Evolutionary conservation across 2,329 filamentous ascomycete genomes (phyloP).

Genomic region (Aspergillus jensenii): DNA sequence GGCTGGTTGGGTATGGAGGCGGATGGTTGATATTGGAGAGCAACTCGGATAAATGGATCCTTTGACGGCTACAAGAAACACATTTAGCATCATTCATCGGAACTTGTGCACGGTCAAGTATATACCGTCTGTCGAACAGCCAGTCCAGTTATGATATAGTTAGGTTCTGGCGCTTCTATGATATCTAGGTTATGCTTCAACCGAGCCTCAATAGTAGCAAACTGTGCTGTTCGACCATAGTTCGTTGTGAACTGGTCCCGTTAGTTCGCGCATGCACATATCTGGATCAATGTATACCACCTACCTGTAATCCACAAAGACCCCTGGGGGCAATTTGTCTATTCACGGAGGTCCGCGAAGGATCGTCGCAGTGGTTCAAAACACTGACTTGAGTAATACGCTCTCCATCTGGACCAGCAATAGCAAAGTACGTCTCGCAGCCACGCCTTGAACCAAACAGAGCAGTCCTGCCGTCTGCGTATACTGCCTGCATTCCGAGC

Average conservation of each 20-base stretch:
- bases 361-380: not conserved
- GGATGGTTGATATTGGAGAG: not conserved
- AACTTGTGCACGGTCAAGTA: not conserved
- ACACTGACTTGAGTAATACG: not conserved
- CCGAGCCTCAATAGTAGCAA: not conserved
- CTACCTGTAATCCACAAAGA: not conserved
- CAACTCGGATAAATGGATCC: not conserved
- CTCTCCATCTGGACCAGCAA: conserved; percentile 2
- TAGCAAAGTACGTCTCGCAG: conserved; percentile 1
- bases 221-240: not conserved
- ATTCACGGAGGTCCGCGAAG: not conserved
- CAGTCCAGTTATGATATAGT: not conserved
- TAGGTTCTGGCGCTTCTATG: rapidly evolving
- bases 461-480: conserved; percentile 1
- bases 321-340: too few species aligned
- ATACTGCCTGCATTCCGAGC: conserved; percentile 7
- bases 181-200: not conserved
- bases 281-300: too few species aligned
- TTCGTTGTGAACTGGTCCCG: not conserved
- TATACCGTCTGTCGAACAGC: not conserved
- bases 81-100: not conserved
- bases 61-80: not conserved
- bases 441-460: conserved; percentile 8
- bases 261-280: not conserved
- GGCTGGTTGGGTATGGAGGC: not conserved